phyloP scores from a whole-genome alignment of 306 rosid genomes.

The Astragalus membranaceus region DNA sequence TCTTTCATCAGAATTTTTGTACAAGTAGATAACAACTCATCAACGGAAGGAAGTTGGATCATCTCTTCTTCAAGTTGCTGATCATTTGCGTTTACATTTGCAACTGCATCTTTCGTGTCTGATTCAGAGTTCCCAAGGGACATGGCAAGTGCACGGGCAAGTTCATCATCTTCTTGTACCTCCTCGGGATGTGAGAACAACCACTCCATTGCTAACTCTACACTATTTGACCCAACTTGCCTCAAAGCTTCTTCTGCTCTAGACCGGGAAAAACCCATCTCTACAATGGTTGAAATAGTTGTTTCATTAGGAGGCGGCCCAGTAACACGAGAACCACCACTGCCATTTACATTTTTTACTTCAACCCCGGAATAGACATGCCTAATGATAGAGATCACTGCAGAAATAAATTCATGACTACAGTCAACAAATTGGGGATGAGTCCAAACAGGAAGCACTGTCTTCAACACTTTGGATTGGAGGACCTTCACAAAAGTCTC shows the following conservation, averaged over 20 bases:
- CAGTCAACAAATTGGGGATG: conserved; percentile 91
- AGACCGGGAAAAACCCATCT: conserved; percentile 95
- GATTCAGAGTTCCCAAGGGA: conserved; percentile 87
- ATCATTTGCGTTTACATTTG: conserved; percentile 39
- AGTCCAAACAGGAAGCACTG: conserved; percentile 94
- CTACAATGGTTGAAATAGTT: conserved; percentile 82
- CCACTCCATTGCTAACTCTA: conserved; percentile 99
- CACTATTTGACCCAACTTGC: conserved; percentile 94
- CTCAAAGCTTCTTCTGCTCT: conserved; percentile 97
- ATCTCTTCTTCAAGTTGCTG: conserved; percentile 75
- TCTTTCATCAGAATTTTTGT: conserved; percentile 84
- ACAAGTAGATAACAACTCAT: conserved; percentile 79
- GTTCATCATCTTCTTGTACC: conserved; percentile 87
- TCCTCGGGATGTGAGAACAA: conserved; percentile 94
- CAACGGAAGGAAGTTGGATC: conserved; percentile 81
- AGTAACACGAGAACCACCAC: conserved; percentile 54
- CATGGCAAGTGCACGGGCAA: conserved; percentile 99
- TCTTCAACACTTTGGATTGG: conserved; percentile 90
- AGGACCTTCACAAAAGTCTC: conserved; percentile 96
- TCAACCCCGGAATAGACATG: conserved; percentile 92
- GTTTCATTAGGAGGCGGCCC: conserved; percentile 95
- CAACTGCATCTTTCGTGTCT: conserved; percentile 60
- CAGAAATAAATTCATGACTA: conserved; percentile 72
- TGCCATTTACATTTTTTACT: conserved; percentile 66
- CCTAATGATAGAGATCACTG: conserved; percentile 71